Conservation (phyloP, 208 protist species). For the Leishmania tarentolae region DNA sequence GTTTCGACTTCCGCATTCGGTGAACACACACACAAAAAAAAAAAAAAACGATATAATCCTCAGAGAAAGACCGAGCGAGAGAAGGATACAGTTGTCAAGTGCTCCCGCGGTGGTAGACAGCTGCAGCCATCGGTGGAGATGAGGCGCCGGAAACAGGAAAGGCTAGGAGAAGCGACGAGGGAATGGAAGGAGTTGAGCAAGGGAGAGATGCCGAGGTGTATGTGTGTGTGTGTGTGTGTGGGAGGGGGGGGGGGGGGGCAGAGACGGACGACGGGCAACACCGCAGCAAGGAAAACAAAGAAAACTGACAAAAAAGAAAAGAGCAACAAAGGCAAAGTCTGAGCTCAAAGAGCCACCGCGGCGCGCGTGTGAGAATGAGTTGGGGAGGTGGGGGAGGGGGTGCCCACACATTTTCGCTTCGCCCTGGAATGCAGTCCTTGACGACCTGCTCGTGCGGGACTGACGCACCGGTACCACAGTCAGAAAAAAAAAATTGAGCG, state of each 20-base stretch:
- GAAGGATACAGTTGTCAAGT: not conserved
- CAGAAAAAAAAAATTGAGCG: not conserved
- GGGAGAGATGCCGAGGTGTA: too few relatives aligned
- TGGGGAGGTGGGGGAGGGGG: not conserved
- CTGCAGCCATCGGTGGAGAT: not conserved
- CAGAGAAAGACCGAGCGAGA: not conserved
- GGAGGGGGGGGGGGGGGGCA: not conserved
- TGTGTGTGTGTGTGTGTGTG: not conserved
- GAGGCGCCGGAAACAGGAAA: not conserved
- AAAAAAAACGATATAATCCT: not conserved
- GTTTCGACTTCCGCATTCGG: not conserved
- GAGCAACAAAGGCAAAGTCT: not conserved
- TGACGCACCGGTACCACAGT: not conserved
- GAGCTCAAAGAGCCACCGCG: not conserved
- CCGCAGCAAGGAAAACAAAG: not conserved
- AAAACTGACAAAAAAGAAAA: not conserved
- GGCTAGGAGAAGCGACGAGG: not conserved
- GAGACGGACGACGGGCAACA: not conserved
- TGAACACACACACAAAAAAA: not conserved
- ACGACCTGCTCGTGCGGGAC: not conserved
- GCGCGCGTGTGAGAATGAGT: not conserved
- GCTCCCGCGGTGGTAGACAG: not conserved
- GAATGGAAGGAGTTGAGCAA: too few relatives aligned
- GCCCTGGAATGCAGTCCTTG: not conserved
- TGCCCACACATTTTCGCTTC: not conserved